Conservation (phyloP, 495 filamentous ascomycete species). For the Lophium mytilinum region DNA sequence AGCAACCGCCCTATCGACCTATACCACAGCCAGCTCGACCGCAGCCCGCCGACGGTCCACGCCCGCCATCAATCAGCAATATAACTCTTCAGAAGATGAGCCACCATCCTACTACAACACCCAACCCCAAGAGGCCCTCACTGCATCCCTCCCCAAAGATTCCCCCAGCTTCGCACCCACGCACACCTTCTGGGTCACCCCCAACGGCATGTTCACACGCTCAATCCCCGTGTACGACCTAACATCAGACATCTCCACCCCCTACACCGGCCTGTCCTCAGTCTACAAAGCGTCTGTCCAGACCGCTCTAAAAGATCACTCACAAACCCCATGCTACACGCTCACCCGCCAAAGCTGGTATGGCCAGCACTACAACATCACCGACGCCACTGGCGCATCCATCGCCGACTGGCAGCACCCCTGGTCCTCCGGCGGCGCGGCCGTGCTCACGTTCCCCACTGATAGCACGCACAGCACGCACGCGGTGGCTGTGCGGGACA, state of each 20-base stretch:
- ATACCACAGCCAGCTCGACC: not conserved
- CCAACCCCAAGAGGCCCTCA: conserved; percentile 3
- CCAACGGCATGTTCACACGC: conserved; percentile 14
- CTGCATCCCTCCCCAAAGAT: conserved; percentile 3
- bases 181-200: conserved; percentile 18
- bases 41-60: not conserved
- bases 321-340: conserved; percentile 1
- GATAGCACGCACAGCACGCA: conserved; percentile 9
- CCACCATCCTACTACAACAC: not conserved
- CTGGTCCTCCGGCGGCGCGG: conserved; percentile 14
- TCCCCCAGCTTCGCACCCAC: conserved; percentile 7
- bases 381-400: not conserved
- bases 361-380: conserved; percentile 9
- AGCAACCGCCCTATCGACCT: not conserved
- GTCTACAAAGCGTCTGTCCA: conserved; percentile 11
- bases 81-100: not conserved
- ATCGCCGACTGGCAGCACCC: conserved; percentile 19
- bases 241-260: conserved; percentile 1
- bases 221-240: conserved; percentile 19
- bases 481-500: conserved; percentile 8
- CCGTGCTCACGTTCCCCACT: conserved; percentile 12
- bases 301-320: conserved; percentile 9
- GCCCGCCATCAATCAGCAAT: not conserved
- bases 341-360: conserved; percentile 4
- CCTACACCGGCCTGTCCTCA: conserved; percentile 8